phyloP scores from a whole-genome alignment of 257 asterid species.

The Forsythia viridissima region DNA sequence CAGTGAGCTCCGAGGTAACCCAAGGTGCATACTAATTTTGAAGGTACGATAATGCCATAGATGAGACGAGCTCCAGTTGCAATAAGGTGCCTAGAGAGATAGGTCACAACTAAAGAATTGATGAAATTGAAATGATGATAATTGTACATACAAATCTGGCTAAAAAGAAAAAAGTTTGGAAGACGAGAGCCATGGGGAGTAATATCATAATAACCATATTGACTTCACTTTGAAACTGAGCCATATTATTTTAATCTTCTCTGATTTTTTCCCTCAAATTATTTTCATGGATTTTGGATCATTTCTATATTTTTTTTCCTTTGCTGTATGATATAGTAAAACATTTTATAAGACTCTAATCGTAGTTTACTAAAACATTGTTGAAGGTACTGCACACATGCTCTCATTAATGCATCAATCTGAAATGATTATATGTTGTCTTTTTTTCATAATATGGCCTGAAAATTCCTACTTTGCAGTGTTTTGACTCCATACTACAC shows the following conservation, averaged over 20 bases:
- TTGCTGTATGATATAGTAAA: neutral
- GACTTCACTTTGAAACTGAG: neutral
- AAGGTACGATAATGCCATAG: neutral
- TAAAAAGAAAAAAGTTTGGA: neutral
- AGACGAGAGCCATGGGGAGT: neutral
- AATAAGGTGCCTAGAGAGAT: neutral
- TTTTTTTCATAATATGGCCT: neutral
- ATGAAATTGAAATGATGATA: neutral
- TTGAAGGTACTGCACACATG: neutral
- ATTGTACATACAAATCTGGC: neutral
- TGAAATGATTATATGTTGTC: neutral
- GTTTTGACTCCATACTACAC: constrained; percentile 94
- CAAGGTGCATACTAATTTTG: neutral
- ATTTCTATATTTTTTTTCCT: neutral
- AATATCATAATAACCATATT: neutral
- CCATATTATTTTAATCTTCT: neutral
- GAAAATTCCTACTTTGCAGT: constrained; percentile 37
- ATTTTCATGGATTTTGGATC: neutral
- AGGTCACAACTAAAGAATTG: neutral
- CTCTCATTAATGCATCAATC: neutral
- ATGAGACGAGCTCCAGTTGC: neutral
- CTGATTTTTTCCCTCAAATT: neutral
- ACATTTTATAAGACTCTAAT: neutral
- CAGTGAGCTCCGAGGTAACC: neutral
- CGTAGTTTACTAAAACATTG: neutral